These are phyloP conservation scores for Xylaria castorea DNA, from an alignment of 495 filamentous ascomycete species.

Conservation along the genomic window DNA sequence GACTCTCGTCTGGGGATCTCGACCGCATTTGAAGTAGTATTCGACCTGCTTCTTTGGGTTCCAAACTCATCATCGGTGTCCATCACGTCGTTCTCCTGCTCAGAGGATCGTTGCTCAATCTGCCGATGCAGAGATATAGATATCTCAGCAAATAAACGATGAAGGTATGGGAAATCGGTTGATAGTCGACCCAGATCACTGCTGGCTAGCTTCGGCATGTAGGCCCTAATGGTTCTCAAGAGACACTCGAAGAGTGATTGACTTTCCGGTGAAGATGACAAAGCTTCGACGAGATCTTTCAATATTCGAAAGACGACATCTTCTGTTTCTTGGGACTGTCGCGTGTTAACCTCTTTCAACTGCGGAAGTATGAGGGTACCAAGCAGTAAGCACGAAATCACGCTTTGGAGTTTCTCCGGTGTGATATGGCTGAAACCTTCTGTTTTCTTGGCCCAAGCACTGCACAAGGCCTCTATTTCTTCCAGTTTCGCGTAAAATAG, in stretches of 20 bases:
- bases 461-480: constrained; percentile 47
- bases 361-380: constrained; percentile 52
- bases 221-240: constrained; percentile 43
- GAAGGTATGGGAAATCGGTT: constrained; percentile 41
- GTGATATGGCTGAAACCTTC: constrained; percentile 51
- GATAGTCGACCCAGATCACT: constrained; percentile 39
- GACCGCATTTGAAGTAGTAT: constrained; percentile 38
- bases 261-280: constrained; percentile 43
- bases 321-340: constrained; percentile 51
- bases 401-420: constrained; percentile 53
- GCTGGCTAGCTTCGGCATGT: constrained; percentile 45
- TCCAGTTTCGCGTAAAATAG: constrained; percentile 55
- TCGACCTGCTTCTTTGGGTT: constrained; percentile 55
- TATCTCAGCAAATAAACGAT: constrained; percentile 49
- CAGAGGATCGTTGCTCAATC: constrained; percentile 33
- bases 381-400: constrained; percentile 52
- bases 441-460: constrained; percentile 52
- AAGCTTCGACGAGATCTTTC: constrained; percentile 42
- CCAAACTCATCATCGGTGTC: constrained; percentile 79
- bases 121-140: constrained; percentile 56
- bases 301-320: constrained; percentile 41
- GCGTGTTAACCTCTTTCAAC: constrained; percentile 47
- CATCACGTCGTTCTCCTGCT: constrained; percentile 64
- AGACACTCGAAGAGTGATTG: constrained; percentile 47
- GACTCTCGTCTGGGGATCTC: constrained; percentile 57